Evolutionary conservation across 306 rosid species (phyloP).

Genomic region (Cucurbita argyrosperma): DNA sequence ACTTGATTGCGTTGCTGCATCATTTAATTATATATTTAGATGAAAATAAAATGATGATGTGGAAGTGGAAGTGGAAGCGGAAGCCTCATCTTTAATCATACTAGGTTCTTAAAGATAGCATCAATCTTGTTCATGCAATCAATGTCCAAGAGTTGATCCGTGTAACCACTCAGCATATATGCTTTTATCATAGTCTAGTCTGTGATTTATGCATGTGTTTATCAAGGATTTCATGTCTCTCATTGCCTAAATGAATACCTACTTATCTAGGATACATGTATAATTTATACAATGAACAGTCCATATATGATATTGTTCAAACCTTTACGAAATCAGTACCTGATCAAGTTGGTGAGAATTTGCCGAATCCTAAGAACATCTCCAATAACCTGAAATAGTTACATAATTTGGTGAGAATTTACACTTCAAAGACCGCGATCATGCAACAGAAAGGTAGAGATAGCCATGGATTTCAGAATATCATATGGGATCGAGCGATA

Average conservation of each 20-base stretch:
- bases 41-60: neutral
- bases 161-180: neutral
- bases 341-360: constrained; percentile 75
- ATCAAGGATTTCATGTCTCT: neutral
- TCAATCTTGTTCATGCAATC: neutral
- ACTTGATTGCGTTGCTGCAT: constrained; percentile 89
- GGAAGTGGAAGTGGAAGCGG: neutral
- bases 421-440: neutral
- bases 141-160: neutral
- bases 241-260: no score
- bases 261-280: no score
- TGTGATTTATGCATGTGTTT: neutral
- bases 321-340: constrained; percentile 24
- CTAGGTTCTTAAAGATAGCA: neutral
- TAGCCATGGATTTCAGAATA: neutral
- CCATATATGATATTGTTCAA: neutral
- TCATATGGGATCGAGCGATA: neutral
- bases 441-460: neutral
- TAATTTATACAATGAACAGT: neutral
- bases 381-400: constrained; percentile 50
- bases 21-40: constrained; percentile 1
- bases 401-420: neutral
- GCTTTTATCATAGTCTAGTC: no score
- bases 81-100: neutral
- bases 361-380: constrained; percentile 91